phyloP scores from a whole-genome alignment of 2,329 filamentous ascomycete genomes.

The Aspergillus quadrilineatus region DNA sequence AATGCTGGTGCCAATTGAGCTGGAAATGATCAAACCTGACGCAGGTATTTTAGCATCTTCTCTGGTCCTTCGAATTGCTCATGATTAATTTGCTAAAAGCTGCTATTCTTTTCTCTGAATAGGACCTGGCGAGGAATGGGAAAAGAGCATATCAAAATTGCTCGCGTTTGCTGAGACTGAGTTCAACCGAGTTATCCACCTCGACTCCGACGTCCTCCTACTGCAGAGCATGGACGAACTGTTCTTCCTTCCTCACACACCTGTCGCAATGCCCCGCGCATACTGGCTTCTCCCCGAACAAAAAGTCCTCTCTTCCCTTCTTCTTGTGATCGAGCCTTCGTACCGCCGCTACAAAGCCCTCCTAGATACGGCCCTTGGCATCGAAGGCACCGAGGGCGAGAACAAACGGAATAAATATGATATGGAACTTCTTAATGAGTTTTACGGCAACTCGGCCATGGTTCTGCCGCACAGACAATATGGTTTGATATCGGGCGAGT shows the following conservation, averaged over 20 bases:
- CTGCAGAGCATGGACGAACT: slow-evolving; percentile 64
- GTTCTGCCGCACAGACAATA: slow-evolving; percentile 61
- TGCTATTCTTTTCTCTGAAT: not conserved
- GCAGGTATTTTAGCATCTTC: not conserved
- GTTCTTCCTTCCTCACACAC: slow-evolving; percentile 59
- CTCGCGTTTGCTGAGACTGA: slow-evolving; percentile 64
- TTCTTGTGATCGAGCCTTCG: slow-evolving; percentile 60
- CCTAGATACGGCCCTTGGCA: slow-evolving; percentile 24
- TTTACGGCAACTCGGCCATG: slow-evolving; percentile 55
- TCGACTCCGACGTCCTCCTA: slow-evolving; percentile 64
- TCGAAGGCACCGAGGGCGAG: slow-evolving; percentile 25
- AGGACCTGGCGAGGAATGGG: slow-evolving; percentile 42
- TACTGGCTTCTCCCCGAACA: slow-evolving; percentile 62
- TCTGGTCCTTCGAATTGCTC: not conserved
- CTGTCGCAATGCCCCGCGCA: slow-evolving; percentile 65
- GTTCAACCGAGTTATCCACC: slow-evolving; percentile 54
- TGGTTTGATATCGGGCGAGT: slow-evolving; percentile 59
- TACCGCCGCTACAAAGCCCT: slow-evolving; percentile 43
- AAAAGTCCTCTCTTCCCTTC: slow-evolving; percentile 54
- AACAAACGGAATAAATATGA: slow-evolving; percentile 44
- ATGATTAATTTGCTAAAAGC: no score
- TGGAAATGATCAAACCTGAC: slow-evolving; percentile 19
- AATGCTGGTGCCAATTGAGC: slow-evolving; percentile 46
- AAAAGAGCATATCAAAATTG: slow-evolving; percentile 63
- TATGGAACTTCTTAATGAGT: slow-evolving; percentile 64